Evolutionary conservation across 2,329 filamentous ascomycete species (phyloP).

Genomic region (Colletotrichum godetiae): DNA sequence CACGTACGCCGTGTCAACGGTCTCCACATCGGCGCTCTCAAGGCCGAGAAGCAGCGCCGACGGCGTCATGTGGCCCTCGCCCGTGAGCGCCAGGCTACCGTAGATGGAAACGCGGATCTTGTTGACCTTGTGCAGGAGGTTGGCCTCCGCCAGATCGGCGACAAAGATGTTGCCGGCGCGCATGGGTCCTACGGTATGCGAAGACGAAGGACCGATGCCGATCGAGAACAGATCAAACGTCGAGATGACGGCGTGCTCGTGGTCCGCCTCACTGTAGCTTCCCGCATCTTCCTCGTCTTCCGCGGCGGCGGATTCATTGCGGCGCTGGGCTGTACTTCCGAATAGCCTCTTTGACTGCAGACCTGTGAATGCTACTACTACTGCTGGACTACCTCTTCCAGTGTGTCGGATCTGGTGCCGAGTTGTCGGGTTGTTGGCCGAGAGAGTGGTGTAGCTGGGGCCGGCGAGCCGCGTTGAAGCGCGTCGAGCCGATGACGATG

Average conservation of each 20-base stretch:
- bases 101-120: constrained; percentile 61
- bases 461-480: constrained; percentile 28
- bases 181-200: constrained; percentile 64
- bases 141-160: constrained; percentile 57
- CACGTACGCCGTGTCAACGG: constrained; percentile 60
- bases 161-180: constrained; percentile 64
- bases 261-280: constrained; percentile 60
- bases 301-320: constrained; percentile 22
- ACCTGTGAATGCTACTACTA: not conserved
- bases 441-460: not conserved
- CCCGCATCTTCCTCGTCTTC: constrained; percentile 49
- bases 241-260: constrained; percentile 64
- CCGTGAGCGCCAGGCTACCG: constrained; percentile 61
- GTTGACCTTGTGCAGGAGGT: constrained; percentile 56
- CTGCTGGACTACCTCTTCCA: too few species aligned
- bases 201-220: constrained; percentile 63
- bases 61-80: constrained; percentile 64
- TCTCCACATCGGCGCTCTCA: constrained; percentile 61
- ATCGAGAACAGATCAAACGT: constrained; percentile 64
- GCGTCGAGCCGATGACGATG: constrained; percentile 23
- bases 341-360: constrained; percentile 1
- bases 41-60: constrained; percentile 61
- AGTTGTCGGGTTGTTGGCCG: constrained; percentile 10
- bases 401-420: not conserved
- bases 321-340: constrained; percentile 19